Evolutionary conservation across 768 basidiomycete species (phyloP).

Genomic region (Kwoniella sp.): DNA sequence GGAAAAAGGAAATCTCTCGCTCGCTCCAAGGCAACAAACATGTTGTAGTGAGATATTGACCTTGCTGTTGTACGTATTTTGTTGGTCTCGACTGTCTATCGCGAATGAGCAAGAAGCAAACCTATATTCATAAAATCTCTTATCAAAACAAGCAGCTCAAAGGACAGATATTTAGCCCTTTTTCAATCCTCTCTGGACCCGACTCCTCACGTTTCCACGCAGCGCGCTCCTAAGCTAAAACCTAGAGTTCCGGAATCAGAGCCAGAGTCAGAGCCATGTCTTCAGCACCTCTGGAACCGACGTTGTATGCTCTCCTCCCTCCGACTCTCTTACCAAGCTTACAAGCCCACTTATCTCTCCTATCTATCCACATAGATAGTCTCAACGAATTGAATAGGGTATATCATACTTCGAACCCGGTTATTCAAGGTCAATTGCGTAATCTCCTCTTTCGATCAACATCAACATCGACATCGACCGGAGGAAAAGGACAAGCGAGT

Average conservation of each 20-base stretch:
- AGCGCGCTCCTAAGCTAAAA: too few relatives aligned
- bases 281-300: slow-evolving; percentile 29
- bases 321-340: slow-evolving; percentile 14
- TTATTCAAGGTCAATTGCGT: slow-evolving; percentile 35
- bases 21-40: not conserved
- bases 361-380: slow-evolving; percentile 30
- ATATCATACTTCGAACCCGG: slow-evolving; percentile 30
- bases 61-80: too few relatives aligned
- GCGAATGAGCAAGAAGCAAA: too few relatives aligned
- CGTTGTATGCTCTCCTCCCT: slow-evolving; percentile 42
- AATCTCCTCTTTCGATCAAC: slow-evolving; percentile 27
- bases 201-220: too few relatives aligned
- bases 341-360: slow-evolving; percentile 36
- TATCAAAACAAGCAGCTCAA: too few relatives aligned
- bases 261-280: not conserved
- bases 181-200: too few relatives aligned
- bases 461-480: not conserved
- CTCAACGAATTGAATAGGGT: slow-evolving; percentile 24
- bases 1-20: not conserved
- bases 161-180: too few relatives aligned
- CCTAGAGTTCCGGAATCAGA: too few relatives aligned
- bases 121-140: too few relatives aligned
- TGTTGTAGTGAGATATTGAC: not conserved
- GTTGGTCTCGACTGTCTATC: too few relatives aligned
- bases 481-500: not conserved